Conservation (phyloP, 2,329 filamentous ascomycete genomes). For the Chaetoscypha palmicola region DNA sequence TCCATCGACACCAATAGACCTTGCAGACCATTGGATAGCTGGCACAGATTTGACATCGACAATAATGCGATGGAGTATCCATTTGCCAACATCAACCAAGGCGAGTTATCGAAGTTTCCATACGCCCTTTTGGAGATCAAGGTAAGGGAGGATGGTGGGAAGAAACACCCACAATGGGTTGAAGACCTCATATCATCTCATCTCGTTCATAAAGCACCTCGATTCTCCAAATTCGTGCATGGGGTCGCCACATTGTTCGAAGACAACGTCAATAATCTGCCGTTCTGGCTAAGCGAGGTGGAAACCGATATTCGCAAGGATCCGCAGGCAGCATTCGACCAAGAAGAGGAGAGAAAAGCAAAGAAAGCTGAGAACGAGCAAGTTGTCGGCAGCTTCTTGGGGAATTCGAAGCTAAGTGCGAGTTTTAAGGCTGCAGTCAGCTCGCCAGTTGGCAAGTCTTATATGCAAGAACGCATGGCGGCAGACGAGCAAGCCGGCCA, state of each 20-base stretch:
- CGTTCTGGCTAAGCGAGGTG: slow-evolving; percentile 90
- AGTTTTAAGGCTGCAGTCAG: slow-evolving; percentile 54
- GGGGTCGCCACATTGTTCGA: slow-evolving; percentile 89
- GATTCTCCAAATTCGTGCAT: slow-evolving; percentile 96
- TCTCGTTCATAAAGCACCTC: slow-evolving; percentile 78
- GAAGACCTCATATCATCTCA: slow-evolving; percentile 89
- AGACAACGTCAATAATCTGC: slow-evolving; percentile 90
- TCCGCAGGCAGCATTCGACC: slow-evolving; percentile 81
- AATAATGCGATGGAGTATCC: slow-evolving; percentile 75
- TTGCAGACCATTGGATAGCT: slow-evolving; percentile 78
- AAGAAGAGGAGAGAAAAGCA: slow-evolving; percentile 78
- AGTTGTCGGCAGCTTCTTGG: slow-evolving; percentile 82
- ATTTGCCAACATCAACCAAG: slow-evolving; percentile 79
- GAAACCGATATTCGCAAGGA: slow-evolving; percentile 93
- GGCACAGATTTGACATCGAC: slow-evolving; percentile 91
- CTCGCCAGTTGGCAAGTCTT: slow-evolving; percentile 63
- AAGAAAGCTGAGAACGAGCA: slow-evolving; percentile 80
- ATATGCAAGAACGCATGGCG: slow-evolving; percentile 48
- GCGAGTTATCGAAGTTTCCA: slow-evolving; percentile 85
- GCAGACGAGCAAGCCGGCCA: slow-evolving; percentile 33
- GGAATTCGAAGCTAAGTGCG: slow-evolving; percentile 37
- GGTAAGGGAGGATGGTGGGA: slow-evolving; percentile 57
- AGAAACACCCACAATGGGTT: slow-evolving; percentile 76
- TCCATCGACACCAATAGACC: slow-evolving; percentile 75
- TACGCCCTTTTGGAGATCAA: slow-evolving; percentile 92